Percentiles rank a stretch among this genome's conserved stretches.
Conservation (phyloP, 345 rosid species). For the Lepidium aucheri region DNA sequence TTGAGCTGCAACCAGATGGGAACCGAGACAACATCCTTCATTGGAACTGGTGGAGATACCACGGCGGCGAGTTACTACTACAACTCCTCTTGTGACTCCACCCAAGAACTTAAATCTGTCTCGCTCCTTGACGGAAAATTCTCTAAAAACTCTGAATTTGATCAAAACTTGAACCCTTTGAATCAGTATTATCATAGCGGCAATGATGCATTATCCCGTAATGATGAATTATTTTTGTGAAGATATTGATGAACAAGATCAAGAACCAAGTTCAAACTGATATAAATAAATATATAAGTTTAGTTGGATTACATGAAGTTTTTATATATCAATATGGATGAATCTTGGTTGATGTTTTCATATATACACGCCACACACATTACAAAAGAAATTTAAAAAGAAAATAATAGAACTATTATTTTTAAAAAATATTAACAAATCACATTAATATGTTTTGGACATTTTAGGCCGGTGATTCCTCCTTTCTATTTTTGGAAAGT, state of each 20-base stretch:
- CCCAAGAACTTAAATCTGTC: background rate
- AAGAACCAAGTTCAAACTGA: too few relatives aligned
- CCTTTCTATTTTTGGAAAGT: background rate
- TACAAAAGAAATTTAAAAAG: too few relatives aligned
- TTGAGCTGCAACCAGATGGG: background rate
- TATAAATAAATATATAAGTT: too few relatives aligned
- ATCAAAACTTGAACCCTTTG: slow-evolving; percentile 6
- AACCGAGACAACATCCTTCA: background rate
- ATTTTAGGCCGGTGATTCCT: background rate
- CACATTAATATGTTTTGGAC: too few relatives aligned
- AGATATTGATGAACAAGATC: background rate
- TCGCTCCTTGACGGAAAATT: background rate
- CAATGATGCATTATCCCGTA: background rate
- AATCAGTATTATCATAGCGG: background rate
- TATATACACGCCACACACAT: too few relatives aligned
- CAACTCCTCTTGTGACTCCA: background rate
- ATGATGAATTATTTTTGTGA: background rate
- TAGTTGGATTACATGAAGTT: too few relatives aligned
- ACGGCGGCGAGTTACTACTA: background rate
- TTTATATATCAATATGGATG: too few relatives aligned
- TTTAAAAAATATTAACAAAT: too few relatives aligned
- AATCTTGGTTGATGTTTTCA: too few relatives aligned
- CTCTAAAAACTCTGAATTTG: background rate
- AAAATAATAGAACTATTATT: too few relatives aligned
- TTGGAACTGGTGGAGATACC: background rate